These are phyloP conservation scores for Tolypocladium nubicola DNA, from an alignment of 2,329 filamentous ascomycete species.

Conservation along the genomic window DNA sequence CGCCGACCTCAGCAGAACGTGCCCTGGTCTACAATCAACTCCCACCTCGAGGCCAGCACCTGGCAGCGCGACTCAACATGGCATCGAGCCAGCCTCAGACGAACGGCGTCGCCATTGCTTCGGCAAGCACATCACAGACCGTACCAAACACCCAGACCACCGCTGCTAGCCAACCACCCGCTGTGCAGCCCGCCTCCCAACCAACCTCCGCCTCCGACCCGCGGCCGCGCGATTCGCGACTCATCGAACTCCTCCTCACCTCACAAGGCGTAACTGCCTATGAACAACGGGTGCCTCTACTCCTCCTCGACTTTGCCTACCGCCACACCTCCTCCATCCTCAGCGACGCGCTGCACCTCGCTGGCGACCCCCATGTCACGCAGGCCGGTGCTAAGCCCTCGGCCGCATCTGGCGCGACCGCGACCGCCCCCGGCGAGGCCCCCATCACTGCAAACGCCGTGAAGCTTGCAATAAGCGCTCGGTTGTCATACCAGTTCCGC, in stretches of 20 bases:
- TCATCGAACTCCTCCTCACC: slow-evolving; percentile 69
- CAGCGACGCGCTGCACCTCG: slow-evolving; percentile 58
- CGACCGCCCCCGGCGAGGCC: slow-evolving; percentile 38
- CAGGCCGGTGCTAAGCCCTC: slow-evolving; percentile 44
- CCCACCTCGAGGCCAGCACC: not conserved
- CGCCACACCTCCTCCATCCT: slow-evolving; percentile 66
- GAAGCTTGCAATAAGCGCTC: slow-evolving; percentile 59
- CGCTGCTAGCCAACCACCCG: slow-evolving; percentile 13
- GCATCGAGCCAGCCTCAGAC: slow-evolving; percentile 34
- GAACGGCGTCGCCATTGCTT: slow-evolving; percentile 38
- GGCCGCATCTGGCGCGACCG: slow-evolving; percentile 36
- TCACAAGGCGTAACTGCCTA: slow-evolving; percentile 71
- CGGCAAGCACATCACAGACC: slow-evolving; percentile 26
- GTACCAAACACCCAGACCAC: slow-evolving; percentile 24
- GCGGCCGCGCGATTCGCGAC: slow-evolving; percentile 66
- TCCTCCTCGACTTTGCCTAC: slow-evolving; percentile 81
- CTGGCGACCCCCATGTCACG: slow-evolving; percentile 55
- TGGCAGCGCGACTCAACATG: slow-evolving; percentile 12
- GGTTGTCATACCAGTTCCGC: slow-evolving; percentile 60
- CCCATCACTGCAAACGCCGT: slow-evolving; percentile 56
- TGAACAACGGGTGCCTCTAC: slow-evolving; percentile 71
- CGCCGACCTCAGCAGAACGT: not conserved
- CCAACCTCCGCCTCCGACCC: slow-evolving; percentile 30
- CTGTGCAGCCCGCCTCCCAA: slow-evolving; percentile 12
- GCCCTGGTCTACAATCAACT: not conserved